phyloP scores from a whole-genome alignment of 164 flowering plant species.

The Litsea cubeba region DNA sequence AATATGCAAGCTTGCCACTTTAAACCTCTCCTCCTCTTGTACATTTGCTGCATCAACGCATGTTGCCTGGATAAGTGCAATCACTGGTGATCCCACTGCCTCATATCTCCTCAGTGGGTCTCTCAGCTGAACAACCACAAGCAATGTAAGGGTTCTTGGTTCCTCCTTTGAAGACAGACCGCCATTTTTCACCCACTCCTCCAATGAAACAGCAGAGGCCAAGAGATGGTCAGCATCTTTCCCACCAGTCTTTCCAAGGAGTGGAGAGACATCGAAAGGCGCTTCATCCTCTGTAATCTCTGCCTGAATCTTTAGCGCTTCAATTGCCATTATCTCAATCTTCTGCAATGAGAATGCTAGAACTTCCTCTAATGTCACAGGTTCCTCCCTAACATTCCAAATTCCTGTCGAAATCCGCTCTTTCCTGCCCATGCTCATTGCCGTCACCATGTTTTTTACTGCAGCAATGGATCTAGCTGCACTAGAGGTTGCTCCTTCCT shows the following conservation, averaged over 20 bases:
- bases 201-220: conserved; percentile 47
- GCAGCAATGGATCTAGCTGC: conserved; percentile 74
- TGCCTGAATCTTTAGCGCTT: conserved; percentile 80
- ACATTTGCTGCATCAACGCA: conserved; percentile 20
- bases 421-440: conserved; percentile 61
- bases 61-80: conserved; percentile 56
- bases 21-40: conserved; percentile 55
- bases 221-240: conserved; percentile 29
- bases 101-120: conserved; percentile 80
- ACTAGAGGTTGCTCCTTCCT: conserved; percentile 87
- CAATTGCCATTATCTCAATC: conserved; percentile 69
- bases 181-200: conserved; percentile 49
- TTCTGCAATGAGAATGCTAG: conserved; percentile 82
- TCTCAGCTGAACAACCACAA: conserved; percentile 55
- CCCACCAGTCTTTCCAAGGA: conserved; percentile 7
- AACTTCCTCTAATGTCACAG: conserved; percentile 59
- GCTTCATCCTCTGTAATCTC: conserved; percentile 84
- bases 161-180: conserved; percentile 9
- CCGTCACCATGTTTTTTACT: conserved; percentile 62
- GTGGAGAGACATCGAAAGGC: conserved; percentile 76
- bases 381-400: conserved; percentile 66
- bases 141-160: conserved; percentile 26
- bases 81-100: conserved; percentile 76
- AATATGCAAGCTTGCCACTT: conserved; percentile 56
- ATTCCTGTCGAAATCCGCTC: conserved; percentile 77